Conservation (phyloP, 108 stramenopile genomes). For the Skeletonema marinoi region DNA sequence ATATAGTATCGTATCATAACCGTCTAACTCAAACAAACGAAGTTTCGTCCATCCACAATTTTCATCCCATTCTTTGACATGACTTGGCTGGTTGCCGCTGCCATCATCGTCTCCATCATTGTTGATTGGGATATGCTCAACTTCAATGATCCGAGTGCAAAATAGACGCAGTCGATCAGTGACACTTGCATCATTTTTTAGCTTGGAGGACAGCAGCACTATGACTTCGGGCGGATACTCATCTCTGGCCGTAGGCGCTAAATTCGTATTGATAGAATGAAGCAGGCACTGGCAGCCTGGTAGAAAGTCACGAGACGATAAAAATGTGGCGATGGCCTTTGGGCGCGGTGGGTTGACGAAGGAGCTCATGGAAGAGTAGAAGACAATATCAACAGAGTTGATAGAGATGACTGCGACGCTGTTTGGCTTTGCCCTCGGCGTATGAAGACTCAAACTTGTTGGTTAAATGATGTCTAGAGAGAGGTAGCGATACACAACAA, state of each 20-base stretch:
- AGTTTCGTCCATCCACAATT: slow-evolving; percentile 62
- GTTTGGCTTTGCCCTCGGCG: background rate
- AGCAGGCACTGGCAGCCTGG: slow-evolving; percentile 80
- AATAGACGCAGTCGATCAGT: slow-evolving; percentile 25
- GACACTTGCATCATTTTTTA: slow-evolving; percentile 19
- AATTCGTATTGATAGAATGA: slow-evolving; percentile 58
- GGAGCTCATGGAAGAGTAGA: background rate
- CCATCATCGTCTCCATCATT: slow-evolving; percentile 18
- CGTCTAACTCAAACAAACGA: slow-evolving; percentile 58
- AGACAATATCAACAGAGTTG: background rate
- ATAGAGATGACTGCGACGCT: no score
- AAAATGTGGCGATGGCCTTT: slow-evolving; percentile 72
- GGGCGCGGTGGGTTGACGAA: slow-evolving; percentile 50
- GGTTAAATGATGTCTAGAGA: no score
- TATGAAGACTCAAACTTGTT: background rate
- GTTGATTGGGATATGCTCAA: slow-evolving; percentile 36
- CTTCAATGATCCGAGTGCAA: slow-evolving; percentile 47
- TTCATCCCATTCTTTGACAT: slow-evolving; percentile 43
- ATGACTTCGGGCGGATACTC: slow-evolving; percentile 55
- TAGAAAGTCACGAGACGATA: slow-evolving; percentile 66
- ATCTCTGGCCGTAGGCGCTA: slow-evolving; percentile 8
- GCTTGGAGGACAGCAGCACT: slow-evolving; percentile 59
- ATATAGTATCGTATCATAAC: slow-evolving; percentile 79
- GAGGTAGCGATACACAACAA: no score
- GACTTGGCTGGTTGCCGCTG: slow-evolving; percentile 4